These are phyloP conservation scores for Colletotrichum falcatum DNA, from an alignment of 2,329 filamentous ascomycete species.

Conservation along the genomic window DNA sequence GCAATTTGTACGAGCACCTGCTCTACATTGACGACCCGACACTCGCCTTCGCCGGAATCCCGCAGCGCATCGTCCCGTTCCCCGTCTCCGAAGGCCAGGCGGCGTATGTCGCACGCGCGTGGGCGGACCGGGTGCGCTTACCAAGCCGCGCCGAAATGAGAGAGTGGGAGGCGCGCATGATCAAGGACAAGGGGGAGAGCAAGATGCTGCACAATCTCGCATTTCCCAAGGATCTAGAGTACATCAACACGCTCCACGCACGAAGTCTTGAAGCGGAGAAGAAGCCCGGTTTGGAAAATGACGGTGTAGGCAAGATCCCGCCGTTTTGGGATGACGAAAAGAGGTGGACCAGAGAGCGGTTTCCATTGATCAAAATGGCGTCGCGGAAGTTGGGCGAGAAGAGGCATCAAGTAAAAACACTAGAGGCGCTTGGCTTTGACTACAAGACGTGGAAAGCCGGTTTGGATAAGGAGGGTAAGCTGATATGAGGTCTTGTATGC, in stretches of 20 bases:
- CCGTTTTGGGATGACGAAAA: constrained; percentile 56
- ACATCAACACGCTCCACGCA: constrained; percentile 68
- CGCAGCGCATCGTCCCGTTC: constrained; percentile 79
- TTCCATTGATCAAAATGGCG: constrained; percentile 56
- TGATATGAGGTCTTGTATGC: not conserved
- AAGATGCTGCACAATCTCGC: constrained; percentile 56
- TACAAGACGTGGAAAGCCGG: constrained; percentile 48
- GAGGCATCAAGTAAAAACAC: constrained; percentile 49
- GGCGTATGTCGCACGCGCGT: constrained; percentile 74
- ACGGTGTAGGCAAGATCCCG: constrained; percentile 52
- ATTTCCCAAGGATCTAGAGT: constrained; percentile 67
- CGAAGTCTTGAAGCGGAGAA: constrained; percentile 57
- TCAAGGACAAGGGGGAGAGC: constrained; percentile 60
- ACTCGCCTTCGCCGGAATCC: constrained; percentile 73
- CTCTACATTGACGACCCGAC: constrained; percentile 75
- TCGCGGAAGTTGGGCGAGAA: constrained; percentile 51
- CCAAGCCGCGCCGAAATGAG: constrained; percentile 69
- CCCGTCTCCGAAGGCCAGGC: constrained; percentile 77
- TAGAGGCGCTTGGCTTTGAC: constrained; percentile 64
- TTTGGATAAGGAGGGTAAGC: constrained; percentile 20
- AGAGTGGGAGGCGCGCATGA: constrained; percentile 67
- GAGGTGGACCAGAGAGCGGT: constrained; percentile 54
- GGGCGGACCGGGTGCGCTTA: constrained; percentile 69
- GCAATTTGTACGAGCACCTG: constrained; percentile 75
- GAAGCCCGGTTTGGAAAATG: constrained; percentile 49